phyloP scores from a whole-genome alignment of 805 yeast species.

The Saccharomycopsis malanga region DNA sequence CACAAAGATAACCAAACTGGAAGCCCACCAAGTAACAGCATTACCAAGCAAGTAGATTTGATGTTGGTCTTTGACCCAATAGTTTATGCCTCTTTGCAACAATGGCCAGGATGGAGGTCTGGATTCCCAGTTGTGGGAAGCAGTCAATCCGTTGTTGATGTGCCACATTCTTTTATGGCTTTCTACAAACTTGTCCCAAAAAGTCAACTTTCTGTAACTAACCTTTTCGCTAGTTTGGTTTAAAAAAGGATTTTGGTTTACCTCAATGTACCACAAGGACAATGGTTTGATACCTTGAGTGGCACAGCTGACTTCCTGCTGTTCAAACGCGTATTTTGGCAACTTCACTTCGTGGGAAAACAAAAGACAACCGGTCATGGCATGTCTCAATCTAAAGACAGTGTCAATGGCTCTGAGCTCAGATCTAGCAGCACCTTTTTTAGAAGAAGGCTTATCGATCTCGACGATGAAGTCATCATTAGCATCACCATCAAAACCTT shows the following conservation, averaged over 20 bases:
- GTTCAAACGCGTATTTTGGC: constrained; percentile 80
- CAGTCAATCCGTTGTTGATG: constrained; percentile 61
- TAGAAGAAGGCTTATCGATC: constrained; percentile 50
- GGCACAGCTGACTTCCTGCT: constrained; percentile 81
- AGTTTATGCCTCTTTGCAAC: constrained; percentile 69
- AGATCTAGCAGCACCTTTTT: constrained; percentile 44
- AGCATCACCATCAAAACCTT: constrained; percentile 74
- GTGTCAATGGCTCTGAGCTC: constrained; percentile 61
- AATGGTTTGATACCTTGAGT: constrained; percentile 55
- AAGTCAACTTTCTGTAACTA: constrained; percentile 46
- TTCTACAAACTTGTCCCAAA: constrained; percentile 56
- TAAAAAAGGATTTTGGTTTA: constrained; percentile 47
- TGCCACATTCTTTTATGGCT: constrained; percentile 72
- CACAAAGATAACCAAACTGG: constrained; percentile 44
- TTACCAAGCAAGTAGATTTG: constrained; percentile 73
- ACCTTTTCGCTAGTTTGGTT: constrained; percentile 39
- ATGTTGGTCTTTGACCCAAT: constrained; percentile 57
- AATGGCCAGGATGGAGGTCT: constrained; percentile 71
- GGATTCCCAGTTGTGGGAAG: constrained; percentile 66
- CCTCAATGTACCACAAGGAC: constrained; percentile 69
- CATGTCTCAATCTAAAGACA: constrained; percentile 67
- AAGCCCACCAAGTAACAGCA: constrained; percentile 74
- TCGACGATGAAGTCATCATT: constrained; percentile 79
- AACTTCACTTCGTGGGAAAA: constrained; percentile 70
- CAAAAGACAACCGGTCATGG: constrained; percentile 69